Base-by-base conservation (phyloP, 352 stramenopile genomes). In the Phytopythium boreale region DNA sequence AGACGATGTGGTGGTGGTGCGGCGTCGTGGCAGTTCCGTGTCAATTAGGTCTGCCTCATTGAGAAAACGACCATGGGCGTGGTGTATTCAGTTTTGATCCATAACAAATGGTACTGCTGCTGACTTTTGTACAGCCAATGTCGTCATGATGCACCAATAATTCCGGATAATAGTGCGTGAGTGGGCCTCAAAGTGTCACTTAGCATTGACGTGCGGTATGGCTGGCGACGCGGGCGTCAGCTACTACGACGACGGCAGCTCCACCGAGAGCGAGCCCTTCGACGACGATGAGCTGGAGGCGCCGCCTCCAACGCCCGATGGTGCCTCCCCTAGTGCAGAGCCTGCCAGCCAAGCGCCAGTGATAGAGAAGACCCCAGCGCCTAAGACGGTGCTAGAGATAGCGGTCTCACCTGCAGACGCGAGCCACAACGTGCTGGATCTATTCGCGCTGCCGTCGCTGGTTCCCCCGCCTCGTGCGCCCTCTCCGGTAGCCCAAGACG, bases 211-310 rank as follows among this genome's bases (percentile, higher is more conserved):
- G 37, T 2, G 2, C 41, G 7, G 17, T 0, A 6, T 9, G 19
- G 15, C 1, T 0, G 41, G 43, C 43, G 22, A 26, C 19, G 43
- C 43, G 43, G 43, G 22, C 43, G 43, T 15, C n/a, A 26, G 26
- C 43, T 50, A 50, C 43, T 24, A 53, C 51, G 44, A 76, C 46
- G 69, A 62, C 37, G 65, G 66, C 15, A 69, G 62, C 41, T 73
- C 69, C 46, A 76, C 69, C 9, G 69, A 76, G 56, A 76, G 69
- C 62, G 66, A 76, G 63, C 61, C 50, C 53, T 73, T 67, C 43
- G 66, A 73, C 44, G 55, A 47, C 14, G 52, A 31, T 9, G 52
- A 59, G 52, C 1, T 34, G 12, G 43, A 11, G 19, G 1, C 20
- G n/a, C 43, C 6, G n/a, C 20, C 43, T 24, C n/a, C 31, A 10